Conservation (phyloP, 495 filamentous ascomycete species). For the Aspergillus hancockii region DNA sequence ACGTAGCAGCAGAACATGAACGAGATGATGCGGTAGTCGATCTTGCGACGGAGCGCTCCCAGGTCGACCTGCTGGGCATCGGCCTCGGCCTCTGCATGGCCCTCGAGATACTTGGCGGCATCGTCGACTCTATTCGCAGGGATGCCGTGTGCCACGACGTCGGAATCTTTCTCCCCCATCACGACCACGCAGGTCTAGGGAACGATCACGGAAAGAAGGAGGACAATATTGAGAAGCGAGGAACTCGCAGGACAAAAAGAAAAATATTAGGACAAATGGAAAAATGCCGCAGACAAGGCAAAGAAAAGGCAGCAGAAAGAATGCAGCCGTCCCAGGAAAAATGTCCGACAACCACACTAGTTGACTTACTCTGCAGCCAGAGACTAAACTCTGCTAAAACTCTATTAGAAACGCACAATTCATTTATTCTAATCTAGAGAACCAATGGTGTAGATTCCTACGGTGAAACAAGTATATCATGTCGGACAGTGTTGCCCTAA, state of each 20-base stretch:
- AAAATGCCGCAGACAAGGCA: too few relatives aligned
- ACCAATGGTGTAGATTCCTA: too few relatives aligned
- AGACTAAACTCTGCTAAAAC: too few relatives aligned
- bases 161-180: neutral
- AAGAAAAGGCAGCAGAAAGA: too few relatives aligned
- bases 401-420: too few relatives aligned
- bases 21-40: conserved; percentile 55
- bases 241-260: neutral
- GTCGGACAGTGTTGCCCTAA: too few relatives aligned
- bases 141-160: neutral
- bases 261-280: too few relatives aligned
- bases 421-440: too few relatives aligned
- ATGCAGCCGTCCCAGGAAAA: neutral
- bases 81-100: neutral
- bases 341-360: neutral
- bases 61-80: neutral
- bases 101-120: neutral
- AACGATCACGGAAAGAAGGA: neutral
- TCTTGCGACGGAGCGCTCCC: neutral
- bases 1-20: conserved; percentile 64
- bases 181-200: neutral
- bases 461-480: too few relatives aligned
- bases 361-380: neutral
- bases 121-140: neutral
- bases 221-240: neutral